These are phyloP conservation scores for Populus deltoides DNA, from an alignment of 345 rosid species.

Conservation along the genomic window DNA sequence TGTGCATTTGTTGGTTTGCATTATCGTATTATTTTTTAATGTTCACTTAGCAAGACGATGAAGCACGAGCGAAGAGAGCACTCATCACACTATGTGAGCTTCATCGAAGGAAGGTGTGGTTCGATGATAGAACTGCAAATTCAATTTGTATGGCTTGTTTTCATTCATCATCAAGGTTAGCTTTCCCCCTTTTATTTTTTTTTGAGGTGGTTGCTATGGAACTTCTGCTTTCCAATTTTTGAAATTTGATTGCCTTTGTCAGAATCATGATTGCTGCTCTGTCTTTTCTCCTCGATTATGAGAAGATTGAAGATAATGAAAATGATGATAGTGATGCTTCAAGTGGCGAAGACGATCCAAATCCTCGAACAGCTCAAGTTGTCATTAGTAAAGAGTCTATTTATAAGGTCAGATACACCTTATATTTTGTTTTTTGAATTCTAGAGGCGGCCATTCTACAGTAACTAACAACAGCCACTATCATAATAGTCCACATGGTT, in stretches of 20 bases:
- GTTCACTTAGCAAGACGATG: conserved; percentile 68
- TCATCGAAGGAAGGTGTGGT: conserved; percentile 81
- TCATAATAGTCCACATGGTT: neutral
- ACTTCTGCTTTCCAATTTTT: conserved; percentile 6
- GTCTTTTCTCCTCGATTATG: conserved; percentile 84
- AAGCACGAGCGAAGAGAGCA: conserved; percentile 67
- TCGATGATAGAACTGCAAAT: conserved; percentile 85
- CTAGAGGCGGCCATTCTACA: neutral
- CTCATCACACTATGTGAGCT: conserved; percentile 73
- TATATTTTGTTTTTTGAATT: neutral
- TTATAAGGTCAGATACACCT: conserved; percentile 61
- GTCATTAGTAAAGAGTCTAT: conserved; percentile 60
- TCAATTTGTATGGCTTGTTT: conserved; percentile 89
- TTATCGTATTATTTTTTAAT: neutral
- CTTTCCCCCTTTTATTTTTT: neutral
- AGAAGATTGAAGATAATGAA: conserved; percentile 66
- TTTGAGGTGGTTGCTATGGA: neutral
- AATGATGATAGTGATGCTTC: conserved; percentile 63
- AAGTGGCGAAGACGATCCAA: conserved; percentile 64
- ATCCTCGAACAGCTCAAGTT: conserved; percentile 42
- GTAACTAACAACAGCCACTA: neutral
- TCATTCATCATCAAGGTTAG: conserved; percentile 76
- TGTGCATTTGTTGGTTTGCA: neutral
- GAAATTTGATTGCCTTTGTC: conserved; percentile 14
- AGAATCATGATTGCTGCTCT: conserved; percentile 83